Evolutionary conservation across 805 yeast genomes (phyloP).

Genomic region (Lachancea mirantina): DNA sequence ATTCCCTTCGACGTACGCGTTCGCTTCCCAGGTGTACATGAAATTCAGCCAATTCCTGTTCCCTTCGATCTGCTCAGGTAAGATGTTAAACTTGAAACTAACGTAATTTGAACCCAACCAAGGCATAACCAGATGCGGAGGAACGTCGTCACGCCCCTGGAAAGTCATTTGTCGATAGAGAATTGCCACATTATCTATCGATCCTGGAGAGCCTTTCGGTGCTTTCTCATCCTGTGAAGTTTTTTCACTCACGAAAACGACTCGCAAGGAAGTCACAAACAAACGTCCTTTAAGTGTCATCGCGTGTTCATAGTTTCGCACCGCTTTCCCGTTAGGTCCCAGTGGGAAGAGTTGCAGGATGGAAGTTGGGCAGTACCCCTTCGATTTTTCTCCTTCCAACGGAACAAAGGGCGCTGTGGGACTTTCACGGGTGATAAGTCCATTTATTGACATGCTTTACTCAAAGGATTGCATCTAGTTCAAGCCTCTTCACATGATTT

Average conservation of each 20-base stretch:
- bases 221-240: not conserved
- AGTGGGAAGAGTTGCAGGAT: constrained; percentile 1
- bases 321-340: constrained; percentile 1
- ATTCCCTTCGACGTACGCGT: constrained; percentile 3
- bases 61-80: constrained; percentile 4
- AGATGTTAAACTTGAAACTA: constrained; percentile 3
- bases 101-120: constrained; percentile 10
- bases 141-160: not conserved
- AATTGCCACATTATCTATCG: constrained; percentile 1
- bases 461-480: not conserved
- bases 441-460: constrained; percentile 5
- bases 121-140: constrained; percentile 7
- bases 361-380: too few relatives aligned
- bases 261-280: constrained; percentile 5
- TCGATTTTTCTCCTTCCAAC: constrained; percentile 2
- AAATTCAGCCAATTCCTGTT: constrained; percentile 7
- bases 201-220: too few relatives aligned
- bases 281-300: constrained; percentile 1
- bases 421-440: not conserved
- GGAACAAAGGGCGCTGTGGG: constrained; percentile 4
- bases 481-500: not conserved
- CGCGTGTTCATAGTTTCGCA: not conserved
- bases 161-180: constrained; percentile 2
- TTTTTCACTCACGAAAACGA: constrained; percentile 1
- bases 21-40: constrained; percentile 6